Conservation (phyloP, 2,329 filamentous ascomycete species). For the Clarireedia sp. region DNA sequence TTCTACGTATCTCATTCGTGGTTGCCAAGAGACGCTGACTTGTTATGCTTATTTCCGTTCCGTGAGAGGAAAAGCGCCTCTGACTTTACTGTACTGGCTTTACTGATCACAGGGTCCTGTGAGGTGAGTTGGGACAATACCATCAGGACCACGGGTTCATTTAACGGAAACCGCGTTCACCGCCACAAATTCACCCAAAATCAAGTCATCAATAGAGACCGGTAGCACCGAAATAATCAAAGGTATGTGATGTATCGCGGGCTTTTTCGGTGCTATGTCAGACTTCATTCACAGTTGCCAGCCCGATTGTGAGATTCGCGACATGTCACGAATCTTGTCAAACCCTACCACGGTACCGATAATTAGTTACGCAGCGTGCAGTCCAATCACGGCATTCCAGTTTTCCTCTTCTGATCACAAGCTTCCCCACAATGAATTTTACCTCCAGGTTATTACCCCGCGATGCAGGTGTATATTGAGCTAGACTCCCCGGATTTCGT, state of each 20-base stretch:
- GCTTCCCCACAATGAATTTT: constrained; percentile 8
- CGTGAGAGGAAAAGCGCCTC: no score
- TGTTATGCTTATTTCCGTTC: no score
- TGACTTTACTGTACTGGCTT: no score
- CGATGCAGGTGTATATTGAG: neutral
- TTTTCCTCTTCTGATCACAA: constrained; percentile 6
- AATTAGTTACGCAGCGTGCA: neutral
- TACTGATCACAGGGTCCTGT: no score
- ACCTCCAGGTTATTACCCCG: constrained; percentile 3
- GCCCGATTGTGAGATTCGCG: constrained; percentile 2
- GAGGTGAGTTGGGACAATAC: no score
- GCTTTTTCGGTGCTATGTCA: neutral
- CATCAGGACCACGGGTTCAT: no score
- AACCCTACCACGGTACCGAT: neutral
- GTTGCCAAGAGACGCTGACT: no score
- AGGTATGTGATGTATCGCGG: neutral
- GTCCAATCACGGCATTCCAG: constrained; percentile 1
- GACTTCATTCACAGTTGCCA: neutral
- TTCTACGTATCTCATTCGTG: no score
- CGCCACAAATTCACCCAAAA: no score
- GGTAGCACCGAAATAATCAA: neutral
- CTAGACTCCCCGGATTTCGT: neutral
- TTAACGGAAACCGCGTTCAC: no score
- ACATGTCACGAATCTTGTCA: constrained; percentile 11
- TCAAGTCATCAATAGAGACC: no score